Evolutionary conservation across 495 filamentous ascomycete genomes (phyloP), one percentile per base, ranked within the genome.

Genomic region (Podospora tetraspora): DNA sequence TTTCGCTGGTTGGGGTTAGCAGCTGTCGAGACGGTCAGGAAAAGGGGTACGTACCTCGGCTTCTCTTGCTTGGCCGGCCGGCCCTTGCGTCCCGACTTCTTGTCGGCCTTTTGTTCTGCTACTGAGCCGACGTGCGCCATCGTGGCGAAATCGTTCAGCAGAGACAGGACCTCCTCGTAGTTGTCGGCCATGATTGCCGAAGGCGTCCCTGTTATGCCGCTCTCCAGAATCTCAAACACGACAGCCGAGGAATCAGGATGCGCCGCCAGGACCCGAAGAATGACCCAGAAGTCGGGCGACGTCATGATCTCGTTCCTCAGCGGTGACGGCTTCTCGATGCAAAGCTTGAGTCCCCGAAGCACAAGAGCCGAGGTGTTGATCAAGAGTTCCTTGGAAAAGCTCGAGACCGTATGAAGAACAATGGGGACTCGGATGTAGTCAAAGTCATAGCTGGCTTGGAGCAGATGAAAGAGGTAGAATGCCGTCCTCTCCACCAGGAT

Each of bases 221-320:
- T 88, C 72, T 93, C 88, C 1, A 97, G 83, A 12, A 98, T 88
- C 52, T 91, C 87, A 76, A 97, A 97, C 7, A 96, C 93, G 13
- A 87, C 84, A 0, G 89, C 83, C 25, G 92, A 89, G 1, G 90
- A 88, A 57, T 92, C 89, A 16, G 85, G 74, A 59, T 89, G 84
- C 10, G 80, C 79, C 52, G 91, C 86, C 37, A 99, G 82, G 11
- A 87, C 87, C 68, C 91, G 87, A 43, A 99, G 81, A 57, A 97
- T 93, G 19, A 92, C 90, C 95, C 95, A 99, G 78, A 99, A 97
- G 72, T 99, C 96, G 1, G 95, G 95, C 27, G 94, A 97, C 22
- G 92, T 93, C 73, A 94, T 93, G 69, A 98, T 92, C 79, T 97
- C 94, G 69, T 90, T 97, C 66, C 92, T 87, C 23, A 99, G 84